These are phyloP conservation scores for Toxoplasma gondii DNA, from an alignment of 169 alveolate species.

Conservation along the genomic window DNA sequence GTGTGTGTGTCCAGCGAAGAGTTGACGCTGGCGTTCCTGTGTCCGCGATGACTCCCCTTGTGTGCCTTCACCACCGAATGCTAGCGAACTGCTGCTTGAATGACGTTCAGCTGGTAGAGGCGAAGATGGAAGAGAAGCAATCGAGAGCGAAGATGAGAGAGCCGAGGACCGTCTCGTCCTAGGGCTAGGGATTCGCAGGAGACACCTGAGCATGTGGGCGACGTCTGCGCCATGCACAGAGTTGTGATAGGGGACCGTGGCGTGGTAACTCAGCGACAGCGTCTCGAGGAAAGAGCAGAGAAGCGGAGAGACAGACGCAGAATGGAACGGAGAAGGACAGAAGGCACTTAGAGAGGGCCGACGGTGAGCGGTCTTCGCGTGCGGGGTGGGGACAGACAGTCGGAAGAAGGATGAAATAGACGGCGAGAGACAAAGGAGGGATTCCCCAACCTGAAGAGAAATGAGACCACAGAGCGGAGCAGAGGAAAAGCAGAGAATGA, in stretches of 20 bases:
- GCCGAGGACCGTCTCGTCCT: neutral
- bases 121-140: no score
- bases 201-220: slow-evolving; percentile 28
- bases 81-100: no score
- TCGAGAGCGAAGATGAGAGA: no score
- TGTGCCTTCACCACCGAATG: neutral
- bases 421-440: neutral
- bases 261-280: neutral
- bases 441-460: neutral
- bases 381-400: neutral
- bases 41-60: no score
- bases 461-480: neutral
- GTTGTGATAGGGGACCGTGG: neutral
- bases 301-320: neutral
- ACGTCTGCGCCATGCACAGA: slow-evolving; percentile 22
- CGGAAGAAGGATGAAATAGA: neutral
- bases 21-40: no score
- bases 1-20: neutral
- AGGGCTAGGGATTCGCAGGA: neutral
- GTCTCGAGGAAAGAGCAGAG: slow-evolving; percentile 13
- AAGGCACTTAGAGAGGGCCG: neutral
- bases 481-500: neutral
- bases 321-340: neutral
- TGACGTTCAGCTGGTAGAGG: no score
- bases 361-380: neutral